These are phyloP conservation scores for Talaromyces marneffei DNA, from an alignment of 2,329 filamentous ascomycete genomes.

Conservation along the genomic window DNA sequence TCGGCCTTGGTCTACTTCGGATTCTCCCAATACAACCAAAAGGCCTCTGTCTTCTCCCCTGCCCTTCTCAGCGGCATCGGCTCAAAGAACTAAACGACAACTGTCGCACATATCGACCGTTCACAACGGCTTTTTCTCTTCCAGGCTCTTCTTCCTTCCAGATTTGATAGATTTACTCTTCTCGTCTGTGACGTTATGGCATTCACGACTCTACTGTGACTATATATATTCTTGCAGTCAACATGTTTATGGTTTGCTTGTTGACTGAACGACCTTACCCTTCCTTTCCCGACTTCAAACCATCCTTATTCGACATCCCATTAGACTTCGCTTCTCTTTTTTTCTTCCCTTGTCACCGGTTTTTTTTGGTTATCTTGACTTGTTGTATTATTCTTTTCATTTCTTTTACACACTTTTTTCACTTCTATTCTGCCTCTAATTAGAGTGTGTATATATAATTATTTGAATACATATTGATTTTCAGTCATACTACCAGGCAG, in stretches of 20 bases:
- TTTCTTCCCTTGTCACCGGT: neutral
- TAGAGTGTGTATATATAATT: neutral
- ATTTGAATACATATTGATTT: no score
- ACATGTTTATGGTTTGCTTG: neutral
- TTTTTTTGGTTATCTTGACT: neutral
- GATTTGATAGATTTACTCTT: neutral
- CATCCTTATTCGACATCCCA: neutral
- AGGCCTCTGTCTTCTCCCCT: neutral
- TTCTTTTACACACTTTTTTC: neutral
- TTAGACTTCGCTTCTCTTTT: conserved; percentile 1
- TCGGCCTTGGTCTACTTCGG: neutral
- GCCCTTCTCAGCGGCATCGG: neutral
- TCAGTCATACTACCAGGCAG: no score
- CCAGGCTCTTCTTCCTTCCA: neutral
- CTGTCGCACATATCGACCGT: neutral
- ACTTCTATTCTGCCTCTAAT: neutral
- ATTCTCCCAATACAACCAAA: neutral
- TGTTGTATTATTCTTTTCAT: neutral
- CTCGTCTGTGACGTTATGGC: conserved; percentile 2
- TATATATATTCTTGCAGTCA: conserved; percentile 2
- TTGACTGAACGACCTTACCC: neutral
- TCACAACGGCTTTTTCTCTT: neutral
- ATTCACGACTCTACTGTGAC: neutral
- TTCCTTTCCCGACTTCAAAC: neutral
- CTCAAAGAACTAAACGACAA: neutral